Percentiles rank a stretch among this genome's conserved stretches.
Evolutionary conservation across 495 filamentous ascomycete genomes (phyloP).

Genomic region (Melanomma pulvis-pyrius): DNA sequence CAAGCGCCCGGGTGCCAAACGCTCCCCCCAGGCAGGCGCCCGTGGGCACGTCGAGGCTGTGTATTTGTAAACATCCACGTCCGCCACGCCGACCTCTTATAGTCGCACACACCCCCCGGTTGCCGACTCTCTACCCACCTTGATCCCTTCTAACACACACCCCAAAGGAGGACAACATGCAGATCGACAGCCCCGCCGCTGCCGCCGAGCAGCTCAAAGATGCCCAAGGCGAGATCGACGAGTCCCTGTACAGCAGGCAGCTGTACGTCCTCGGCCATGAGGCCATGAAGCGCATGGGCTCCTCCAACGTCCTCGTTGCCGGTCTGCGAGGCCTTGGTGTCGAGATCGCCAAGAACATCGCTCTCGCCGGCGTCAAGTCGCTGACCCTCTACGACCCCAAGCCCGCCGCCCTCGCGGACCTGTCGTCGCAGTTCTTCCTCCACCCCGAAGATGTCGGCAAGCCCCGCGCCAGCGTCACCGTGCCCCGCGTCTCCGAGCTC

Average conservation of each 20-base stretch:
- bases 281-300: conserved; percentile 99
- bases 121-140: neutral
- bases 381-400: conserved; percentile 85
- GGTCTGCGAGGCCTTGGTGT: conserved; percentile 93
- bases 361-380: conserved; percentile 89
- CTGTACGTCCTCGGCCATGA: conserved; percentile 98
- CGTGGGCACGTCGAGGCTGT: conserved; percentile 16
- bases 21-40: neutral
- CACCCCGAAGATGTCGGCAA: conserved; percentile 87
- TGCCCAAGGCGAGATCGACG: conserved; percentile 76
- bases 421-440: conserved; percentile 97
- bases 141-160: neutral
- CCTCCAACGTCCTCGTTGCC: conserved; percentile 90
- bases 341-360: conserved; percentile 99
- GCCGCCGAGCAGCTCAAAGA: conserved; percentile 62
- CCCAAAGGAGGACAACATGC: conserved; percentile 66
- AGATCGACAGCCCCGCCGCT: conserved; percentile 69
- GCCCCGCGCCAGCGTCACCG: conserved; percentile 81
- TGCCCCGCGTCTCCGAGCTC: conserved; percentile 86
- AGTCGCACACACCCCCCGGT: neutral
- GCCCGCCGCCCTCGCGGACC: conserved; percentile 78
- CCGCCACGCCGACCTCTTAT: neutral
- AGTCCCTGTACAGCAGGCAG: conserved; percentile 96
- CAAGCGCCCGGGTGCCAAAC: neutral
- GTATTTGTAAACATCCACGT: conserved; percentile 23